These are phyloP conservation scores for Penicillium sp. DNA, from an alignment of 2,329 filamentous ascomycete species.

Conservation along the genomic window DNA sequence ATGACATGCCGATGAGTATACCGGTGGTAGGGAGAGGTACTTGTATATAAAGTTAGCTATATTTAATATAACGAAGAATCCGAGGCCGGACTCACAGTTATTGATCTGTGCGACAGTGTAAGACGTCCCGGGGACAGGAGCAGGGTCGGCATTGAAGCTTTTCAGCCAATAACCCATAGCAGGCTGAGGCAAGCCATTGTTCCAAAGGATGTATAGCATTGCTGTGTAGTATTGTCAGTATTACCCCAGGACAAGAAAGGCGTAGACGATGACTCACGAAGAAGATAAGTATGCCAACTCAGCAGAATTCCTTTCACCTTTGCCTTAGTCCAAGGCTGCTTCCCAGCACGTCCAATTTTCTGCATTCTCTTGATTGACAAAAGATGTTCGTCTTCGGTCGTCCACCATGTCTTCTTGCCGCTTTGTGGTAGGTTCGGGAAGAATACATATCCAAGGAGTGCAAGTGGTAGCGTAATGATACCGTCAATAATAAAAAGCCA, in stretches of 20 bases:
- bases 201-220: conserved; percentile 40
- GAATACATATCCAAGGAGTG: conserved; percentile 22
- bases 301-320: conserved; percentile 35
- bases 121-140: conserved; percentile 36
- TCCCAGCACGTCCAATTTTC: conserved; percentile 38
- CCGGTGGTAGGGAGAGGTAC: conserved; percentile 33
- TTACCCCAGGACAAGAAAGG: neutral
- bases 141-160: conserved; percentile 37
- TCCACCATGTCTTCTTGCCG: conserved; percentile 25
- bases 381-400: conserved; percentile 21
- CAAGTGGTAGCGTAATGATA: conserved; percentile 27
- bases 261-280: conserved; percentile 25
- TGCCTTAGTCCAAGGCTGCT: conserved; percentile 35
- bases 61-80: conserved; percentile 7
- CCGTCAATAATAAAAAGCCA: conserved; percentile 32
- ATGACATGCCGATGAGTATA: conserved; percentile 37
- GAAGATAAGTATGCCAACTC: conserved; percentile 44
- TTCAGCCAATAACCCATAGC: conserved; percentile 47
- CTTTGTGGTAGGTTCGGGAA: conserved; percentile 24
- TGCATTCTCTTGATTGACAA: conserved; percentile 33
- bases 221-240: conserved; percentile 16
- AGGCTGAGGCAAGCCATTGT: conserved; percentile 35
- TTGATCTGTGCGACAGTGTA: conserved; percentile 39
- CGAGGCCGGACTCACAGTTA: conserved; percentile 26
- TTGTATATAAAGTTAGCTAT: neutral